phyloP scores from a whole-genome alignment of 805 yeast genomes.

The Blastobotrys mokoenaii region DNA sequence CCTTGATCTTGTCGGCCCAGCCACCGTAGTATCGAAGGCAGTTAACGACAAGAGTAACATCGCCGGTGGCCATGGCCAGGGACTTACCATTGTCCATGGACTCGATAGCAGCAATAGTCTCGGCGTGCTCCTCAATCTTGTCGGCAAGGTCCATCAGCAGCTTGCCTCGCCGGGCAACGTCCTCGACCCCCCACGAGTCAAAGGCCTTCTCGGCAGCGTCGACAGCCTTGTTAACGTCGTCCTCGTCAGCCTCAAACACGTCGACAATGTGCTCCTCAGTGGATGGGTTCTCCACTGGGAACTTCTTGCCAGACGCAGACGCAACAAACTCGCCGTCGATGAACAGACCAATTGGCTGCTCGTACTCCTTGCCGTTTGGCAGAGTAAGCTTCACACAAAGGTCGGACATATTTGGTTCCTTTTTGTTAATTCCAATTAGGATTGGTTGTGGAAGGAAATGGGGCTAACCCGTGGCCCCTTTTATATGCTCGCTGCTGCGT shows the following conservation, averaged over 20 bases:
- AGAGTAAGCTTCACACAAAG: constrained; percentile 33
- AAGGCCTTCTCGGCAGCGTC: constrained; percentile 76
- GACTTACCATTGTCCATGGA: constrained; percentile 90
- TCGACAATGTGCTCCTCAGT: constrained; percentile 51
- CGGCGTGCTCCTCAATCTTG: constrained; percentile 63
- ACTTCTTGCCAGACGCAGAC: constrained; percentile 47
- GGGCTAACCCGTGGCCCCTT: not conserved
- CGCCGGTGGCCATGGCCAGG: constrained; percentile 31
- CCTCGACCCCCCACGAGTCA: constrained; percentile 58
- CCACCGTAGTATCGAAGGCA: constrained; percentile 64
- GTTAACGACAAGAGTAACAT: constrained; percentile 49
- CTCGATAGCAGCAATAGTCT: constrained; percentile 72
- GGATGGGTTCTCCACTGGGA: constrained; percentile 36
- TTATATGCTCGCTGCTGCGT: not conserved
- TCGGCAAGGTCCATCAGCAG: constrained; percentile 68
- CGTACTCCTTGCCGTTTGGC: constrained; percentile 58
- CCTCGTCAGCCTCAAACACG: constrained; percentile 65
- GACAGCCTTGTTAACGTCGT: constrained; percentile 74
- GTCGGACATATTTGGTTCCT: too few species aligned
- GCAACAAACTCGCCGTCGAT: constrained; percentile 75
- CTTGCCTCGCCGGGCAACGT: constrained; percentile 59
- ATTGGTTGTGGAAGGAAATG: not conserved
- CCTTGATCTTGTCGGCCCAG: constrained; percentile 64
- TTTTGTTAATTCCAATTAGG: not conserved
- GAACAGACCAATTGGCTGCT: constrained; percentile 84